phyloP scores from a whole-genome alignment of 2,329 filamentous ascomycete genomes.

The Colletotrichum melonis region DNA sequence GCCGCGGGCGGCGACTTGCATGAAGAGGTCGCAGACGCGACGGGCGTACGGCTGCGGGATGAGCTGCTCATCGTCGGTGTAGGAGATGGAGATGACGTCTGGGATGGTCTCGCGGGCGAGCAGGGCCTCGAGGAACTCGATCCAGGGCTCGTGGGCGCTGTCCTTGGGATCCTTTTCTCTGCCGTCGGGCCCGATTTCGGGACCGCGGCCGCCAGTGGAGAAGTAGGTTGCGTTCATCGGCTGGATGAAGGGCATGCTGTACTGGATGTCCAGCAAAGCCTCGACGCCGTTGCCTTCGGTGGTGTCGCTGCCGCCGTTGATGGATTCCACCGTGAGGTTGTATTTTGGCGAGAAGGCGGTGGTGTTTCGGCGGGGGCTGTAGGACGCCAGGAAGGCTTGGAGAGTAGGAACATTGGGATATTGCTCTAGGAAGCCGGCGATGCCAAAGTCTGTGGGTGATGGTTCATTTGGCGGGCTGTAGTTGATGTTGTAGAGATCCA shows the following conservation, averaged over 20 bases:
- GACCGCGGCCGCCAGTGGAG: slow-evolving; percentile 23
- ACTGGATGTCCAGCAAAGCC: slow-evolving; percentile 9
- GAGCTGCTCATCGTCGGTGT: slow-evolving; percentile 48
- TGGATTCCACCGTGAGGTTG: slow-evolving; percentile 10
- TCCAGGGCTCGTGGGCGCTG: slow-evolving; percentile 45
- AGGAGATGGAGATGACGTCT: slow-evolving; percentile 49
- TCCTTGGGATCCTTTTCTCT: neutral
- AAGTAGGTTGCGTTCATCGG: slow-evolving; percentile 17
- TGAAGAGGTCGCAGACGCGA: slow-evolving; percentile 45
- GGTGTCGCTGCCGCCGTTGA: slow-evolving; percentile 9
- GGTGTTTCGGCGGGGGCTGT: slow-evolving; percentile 30
- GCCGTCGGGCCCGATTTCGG: neutral
- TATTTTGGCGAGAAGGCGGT: slow-evolving; percentile 23
- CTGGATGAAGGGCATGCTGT: slow-evolving; percentile 23
- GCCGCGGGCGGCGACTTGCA: slow-evolving; percentile 46
- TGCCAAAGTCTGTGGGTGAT: slow-evolving; percentile 18
- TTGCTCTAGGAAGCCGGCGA: slow-evolving; percentile 20
- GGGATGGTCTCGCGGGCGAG: slow-evolving; percentile 42
- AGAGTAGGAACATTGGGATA: slow-evolving; percentile 15
- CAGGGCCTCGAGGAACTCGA: slow-evolving; percentile 43
- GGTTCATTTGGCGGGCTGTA: slow-evolving; percentile 40
- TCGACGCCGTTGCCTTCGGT: slow-evolving; percentile 1
- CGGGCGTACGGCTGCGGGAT: slow-evolving; percentile 44
- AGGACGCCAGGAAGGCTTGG: slow-evolving; percentile 13
- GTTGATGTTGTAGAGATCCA: slow-evolving; percentile 58